Evolutionary conservation across 305 asterid genomes (phyloP), one percentile per base, ranked within the genome.

Genomic region (Rubia tinctorum): DNA sequence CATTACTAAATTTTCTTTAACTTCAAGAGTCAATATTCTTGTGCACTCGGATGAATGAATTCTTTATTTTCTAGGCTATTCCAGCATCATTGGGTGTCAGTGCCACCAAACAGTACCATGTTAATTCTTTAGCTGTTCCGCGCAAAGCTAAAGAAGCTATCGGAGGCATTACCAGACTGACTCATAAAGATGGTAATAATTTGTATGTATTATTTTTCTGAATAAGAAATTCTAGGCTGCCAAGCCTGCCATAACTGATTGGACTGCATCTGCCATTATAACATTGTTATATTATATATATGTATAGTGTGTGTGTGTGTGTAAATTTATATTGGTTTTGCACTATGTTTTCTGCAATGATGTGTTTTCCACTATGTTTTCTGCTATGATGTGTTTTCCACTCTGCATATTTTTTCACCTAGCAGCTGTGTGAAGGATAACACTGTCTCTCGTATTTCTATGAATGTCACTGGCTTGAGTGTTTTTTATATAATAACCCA

Each of bases 101-200:
- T 80, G 82, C 89, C 82, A 84, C 84, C 67, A 95, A 87, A 73
- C 86, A 84, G 79, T 95, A 95, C 86, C 96, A 95, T 78, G 98
- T 95, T 72, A 92, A 95, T 84, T 95, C 99, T 90, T 94, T 95
- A 68, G 93, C 99, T 67, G 99, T 92, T 86, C 98, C 94, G 55
- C 90, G 99, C 76, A 95, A 95, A 89, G 99, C 99, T 72, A 95
- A 95, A 89, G 99, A 95, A 82, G 98, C 99, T 81, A 91, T 92
- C 75, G 99, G 99, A 76, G 99, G 99, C 83, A 95, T 95, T 74
- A 84, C 99, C 71, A 92, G 77, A 76, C 97, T 95, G 73, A 87
- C 93, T 78, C 99, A 95, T 80, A 77, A 86, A 82, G 99, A 95
- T 86, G 99, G 99, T 76, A 76, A 51, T 15, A 55, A 64, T 44